Conservation (phyloP, 441 rosid genomes). For the Erodium moschatum region DNA sequence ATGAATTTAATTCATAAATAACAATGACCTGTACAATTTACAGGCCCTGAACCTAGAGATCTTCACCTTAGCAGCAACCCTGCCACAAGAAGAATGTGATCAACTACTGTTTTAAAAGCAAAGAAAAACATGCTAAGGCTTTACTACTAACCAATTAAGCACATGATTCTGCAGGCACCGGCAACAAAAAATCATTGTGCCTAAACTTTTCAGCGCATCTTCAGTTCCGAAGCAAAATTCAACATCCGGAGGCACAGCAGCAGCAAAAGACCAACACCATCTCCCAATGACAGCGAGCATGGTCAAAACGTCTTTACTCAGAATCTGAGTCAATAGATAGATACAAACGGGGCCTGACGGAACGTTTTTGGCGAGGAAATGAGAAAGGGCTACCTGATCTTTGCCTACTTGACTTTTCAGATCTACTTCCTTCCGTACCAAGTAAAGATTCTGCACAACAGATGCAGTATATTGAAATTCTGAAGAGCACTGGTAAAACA, state of each 20-base stretch:
- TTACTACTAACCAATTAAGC: slow-evolving; percentile 25
- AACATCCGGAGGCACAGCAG: neutral
- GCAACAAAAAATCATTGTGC: slow-evolving; percentile 9
- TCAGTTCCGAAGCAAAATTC: neutral
- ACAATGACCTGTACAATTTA: slow-evolving; percentile 30
- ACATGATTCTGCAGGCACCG: slow-evolving; percentile 22
- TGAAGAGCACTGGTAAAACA: neutral
- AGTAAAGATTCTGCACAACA: slow-evolving; percentile 46
- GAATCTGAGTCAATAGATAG: slow-evolving; percentile 80
- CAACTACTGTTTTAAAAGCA: neutral
- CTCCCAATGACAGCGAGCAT: neutral
- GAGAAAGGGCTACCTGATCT: slow-evolving; percentile 64
- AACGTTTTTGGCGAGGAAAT: slow-evolving; percentile 81
- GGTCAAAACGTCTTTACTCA: slow-evolving; percentile 28
- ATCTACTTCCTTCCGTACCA: slow-evolving; percentile 59
- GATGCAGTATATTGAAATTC: neutral
- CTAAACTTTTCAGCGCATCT: neutral
- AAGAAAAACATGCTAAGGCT: neutral
- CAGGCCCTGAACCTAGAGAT: neutral
- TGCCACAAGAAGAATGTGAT: neutral
- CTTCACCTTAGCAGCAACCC: neutral
- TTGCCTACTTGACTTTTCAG: slow-evolving; percentile 59
- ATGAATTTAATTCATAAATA: slow-evolving; percentile 13
- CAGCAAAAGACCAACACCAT: neutral
- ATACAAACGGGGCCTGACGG: slow-evolving; percentile 62